Conservation (phyloP, 805 yeast species). For the Lachancea thermotolerans region DNA sequence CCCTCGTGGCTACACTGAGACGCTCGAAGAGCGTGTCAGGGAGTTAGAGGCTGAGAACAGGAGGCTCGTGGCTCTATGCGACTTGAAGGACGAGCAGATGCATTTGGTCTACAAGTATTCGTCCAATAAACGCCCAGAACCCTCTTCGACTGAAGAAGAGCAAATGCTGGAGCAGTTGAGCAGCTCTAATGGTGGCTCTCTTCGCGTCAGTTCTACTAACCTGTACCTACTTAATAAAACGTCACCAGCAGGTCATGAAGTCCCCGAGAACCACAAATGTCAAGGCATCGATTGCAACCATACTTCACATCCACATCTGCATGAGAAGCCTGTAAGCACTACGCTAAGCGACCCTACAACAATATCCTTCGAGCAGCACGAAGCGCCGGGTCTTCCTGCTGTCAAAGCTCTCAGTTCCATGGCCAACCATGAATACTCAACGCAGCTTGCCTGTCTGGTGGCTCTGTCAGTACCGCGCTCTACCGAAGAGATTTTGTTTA, state of each 20-base stretch:
- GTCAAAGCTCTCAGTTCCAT: conserved; percentile 55
- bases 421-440: conserved; percentile 41
- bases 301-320: conserved; percentile 13
- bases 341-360: conserved; percentile 25
- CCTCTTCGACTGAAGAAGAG: conserved; percentile 13
- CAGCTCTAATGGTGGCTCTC: conserved; percentile 18
- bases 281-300: conserved; percentile 6
- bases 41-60: conserved; percentile 78
- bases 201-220: conserved; percentile 32
- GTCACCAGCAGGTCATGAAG: conserved; percentile 3
- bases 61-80: conserved; percentile 46
- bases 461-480: conserved; percentile 71
- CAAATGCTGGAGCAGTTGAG: conserved; percentile 18
- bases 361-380: conserved; percentile 53
- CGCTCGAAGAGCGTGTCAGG: conserved; percentile 79
- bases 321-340: conserved; percentile 24
- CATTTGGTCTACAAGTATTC: conserved; percentile 19
- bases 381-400: conserved; percentile 75
- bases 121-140: conserved; percentile 10
- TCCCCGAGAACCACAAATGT: not conserved
- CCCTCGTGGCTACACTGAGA: conserved; percentile 89
- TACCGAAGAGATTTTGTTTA: conserved; percentile 70
- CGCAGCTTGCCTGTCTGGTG: conserved; percentile 49
- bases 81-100: conserved; percentile 27
- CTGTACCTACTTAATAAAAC: conserved; percentile 29